Conservation (phyloP, 495 filamentous ascomycete genomes). For the Sabuloglossum arenarium region DNA sequence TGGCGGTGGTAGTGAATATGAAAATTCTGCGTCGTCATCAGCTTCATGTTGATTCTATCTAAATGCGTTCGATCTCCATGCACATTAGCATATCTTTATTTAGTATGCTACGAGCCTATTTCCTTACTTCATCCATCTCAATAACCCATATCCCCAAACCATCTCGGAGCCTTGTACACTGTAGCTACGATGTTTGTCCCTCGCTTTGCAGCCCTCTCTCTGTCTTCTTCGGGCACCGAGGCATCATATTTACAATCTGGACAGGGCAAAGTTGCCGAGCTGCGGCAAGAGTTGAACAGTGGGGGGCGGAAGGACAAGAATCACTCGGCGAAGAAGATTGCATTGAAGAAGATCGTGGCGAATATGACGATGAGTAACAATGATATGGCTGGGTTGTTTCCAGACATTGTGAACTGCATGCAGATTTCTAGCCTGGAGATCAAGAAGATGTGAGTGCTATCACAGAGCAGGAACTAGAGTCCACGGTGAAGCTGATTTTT, state of each 20-base stretch:
- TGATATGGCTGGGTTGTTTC: slow-evolving; percentile 94
- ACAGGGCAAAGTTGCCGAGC: slow-evolving; percentile 97
- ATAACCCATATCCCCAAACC: slow-evolving; percentile 8
- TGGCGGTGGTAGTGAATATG: too few relatives aligned
- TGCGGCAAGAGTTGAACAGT: slow-evolving; percentile 82
- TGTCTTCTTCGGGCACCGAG: slow-evolving; percentile 16
- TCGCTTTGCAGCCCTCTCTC: slow-evolving; percentile 21
- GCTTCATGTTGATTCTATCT: slow-evolving; percentile 1
- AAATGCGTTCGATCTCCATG: background rate
- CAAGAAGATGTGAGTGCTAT: slow-evolving; percentile 79
- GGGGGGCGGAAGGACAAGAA: slow-evolving; percentile 98
- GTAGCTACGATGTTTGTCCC: slow-evolving; percentile 26
- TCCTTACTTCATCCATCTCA: slow-evolving; percentile 7
- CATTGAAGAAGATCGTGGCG: slow-evolving; percentile 97
- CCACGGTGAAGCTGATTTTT: slow-evolving; percentile 13
- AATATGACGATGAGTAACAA: slow-evolving; percentile 99
- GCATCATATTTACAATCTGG: slow-evolving; percentile 19
- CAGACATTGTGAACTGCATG: slow-evolving; percentile 91
- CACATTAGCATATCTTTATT: background rate
- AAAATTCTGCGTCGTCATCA: background rate
- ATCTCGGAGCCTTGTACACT: slow-evolving; percentile 2
- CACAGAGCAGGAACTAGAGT: background rate
- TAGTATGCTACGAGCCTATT: background rate
- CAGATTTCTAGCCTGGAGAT: slow-evolving; percentile 84
- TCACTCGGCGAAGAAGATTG: slow-evolving; percentile 89